Percentiles rank a stretch among this genome's conserved stretches.
These are phyloP conservation scores for Pseudozyma tsukubaensis DNA, from an alignment of 1,284 basidiomycete genomes.

Conservation along the genomic window DNA sequence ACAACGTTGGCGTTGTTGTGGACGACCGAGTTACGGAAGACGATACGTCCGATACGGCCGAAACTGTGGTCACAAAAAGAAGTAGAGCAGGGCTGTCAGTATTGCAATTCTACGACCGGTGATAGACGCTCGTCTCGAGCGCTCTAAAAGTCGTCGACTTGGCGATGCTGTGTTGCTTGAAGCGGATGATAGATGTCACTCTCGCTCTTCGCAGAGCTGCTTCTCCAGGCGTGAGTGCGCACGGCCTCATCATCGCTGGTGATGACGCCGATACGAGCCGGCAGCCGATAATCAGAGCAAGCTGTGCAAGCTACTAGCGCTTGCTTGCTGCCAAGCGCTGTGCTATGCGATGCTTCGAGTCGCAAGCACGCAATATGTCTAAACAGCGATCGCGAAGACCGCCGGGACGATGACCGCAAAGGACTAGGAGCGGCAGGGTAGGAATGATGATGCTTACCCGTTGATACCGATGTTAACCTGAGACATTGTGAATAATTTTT, in stretches of 20 bases:
- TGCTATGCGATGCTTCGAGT: neutral
- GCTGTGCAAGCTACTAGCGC: too few species aligned
- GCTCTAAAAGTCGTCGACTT: too few species aligned
- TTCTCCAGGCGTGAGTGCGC: too few species aligned
- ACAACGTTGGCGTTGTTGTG: conserved; percentile 60
- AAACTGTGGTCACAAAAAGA: conserved; percentile 45
- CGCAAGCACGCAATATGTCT: neutral
- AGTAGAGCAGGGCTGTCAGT: conserved; percentile 7
- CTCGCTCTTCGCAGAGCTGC: too few species aligned
- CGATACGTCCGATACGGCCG: conserved; percentile 75
- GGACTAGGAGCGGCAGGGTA: neutral
- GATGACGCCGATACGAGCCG: too few species aligned
- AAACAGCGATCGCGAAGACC: neutral
- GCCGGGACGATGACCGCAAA: conserved; percentile 2
- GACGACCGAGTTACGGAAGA: conserved; percentile 80
- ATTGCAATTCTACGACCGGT: neutral
- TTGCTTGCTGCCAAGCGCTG: too few species aligned
- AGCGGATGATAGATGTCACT: too few species aligned
- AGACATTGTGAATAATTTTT: conserved; percentile 39
- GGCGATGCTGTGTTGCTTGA: too few species aligned
- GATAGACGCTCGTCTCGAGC: neutral
- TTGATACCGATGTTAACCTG: conserved; percentile 64
- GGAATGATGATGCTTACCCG: conserved; percentile 52
- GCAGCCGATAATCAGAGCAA: too few species aligned
- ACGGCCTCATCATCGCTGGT: too few species aligned